These are phyloP conservation scores for Pythium apleroticum DNA, from an alignment of 352 stramenopile genomes.

Conservation along the genomic window DNA sequence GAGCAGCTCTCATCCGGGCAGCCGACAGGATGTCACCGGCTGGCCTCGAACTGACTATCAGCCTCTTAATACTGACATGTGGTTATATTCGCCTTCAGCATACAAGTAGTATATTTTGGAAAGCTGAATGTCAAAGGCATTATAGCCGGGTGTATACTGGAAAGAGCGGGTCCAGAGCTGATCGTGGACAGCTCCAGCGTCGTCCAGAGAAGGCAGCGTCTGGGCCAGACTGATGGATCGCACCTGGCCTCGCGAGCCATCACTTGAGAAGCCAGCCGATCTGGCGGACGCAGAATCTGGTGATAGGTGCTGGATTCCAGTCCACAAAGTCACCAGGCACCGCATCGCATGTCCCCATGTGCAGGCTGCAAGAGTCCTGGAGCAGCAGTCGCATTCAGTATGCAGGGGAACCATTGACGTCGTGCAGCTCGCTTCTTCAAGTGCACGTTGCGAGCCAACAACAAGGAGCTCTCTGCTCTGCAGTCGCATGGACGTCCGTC, in stretches of 20 bases:
- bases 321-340: not conserved
- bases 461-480: not conserved
- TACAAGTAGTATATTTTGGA: too few relatives aligned
- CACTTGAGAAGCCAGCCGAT: slow-evolving; percentile 2
- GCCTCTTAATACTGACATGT: slow-evolving; percentile 11
- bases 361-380: not conserved
- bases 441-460: not conserved
- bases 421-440: not conserved
- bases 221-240: not conserved
- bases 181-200: not conserved
- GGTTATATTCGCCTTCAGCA: too few relatives aligned
- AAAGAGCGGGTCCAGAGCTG: slow-evolving; percentile 4
- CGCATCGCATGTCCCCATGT: not conserved
- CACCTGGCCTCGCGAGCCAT: not conserved
- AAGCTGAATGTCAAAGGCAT: too few relatives aligned
- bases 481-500: not conserved
- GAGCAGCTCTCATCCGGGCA: not conserved
- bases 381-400: too few relatives aligned
- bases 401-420: too few relatives aligned
- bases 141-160: not conserved
- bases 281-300: not conserved
- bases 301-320: not conserved
- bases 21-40: not conserved
- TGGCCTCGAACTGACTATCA: slow-evolving; percentile 18
- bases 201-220: not conserved